phyloP scores from a whole-genome alignment of 169 alveolate genomes.

The Eimeria mitis region DNA sequence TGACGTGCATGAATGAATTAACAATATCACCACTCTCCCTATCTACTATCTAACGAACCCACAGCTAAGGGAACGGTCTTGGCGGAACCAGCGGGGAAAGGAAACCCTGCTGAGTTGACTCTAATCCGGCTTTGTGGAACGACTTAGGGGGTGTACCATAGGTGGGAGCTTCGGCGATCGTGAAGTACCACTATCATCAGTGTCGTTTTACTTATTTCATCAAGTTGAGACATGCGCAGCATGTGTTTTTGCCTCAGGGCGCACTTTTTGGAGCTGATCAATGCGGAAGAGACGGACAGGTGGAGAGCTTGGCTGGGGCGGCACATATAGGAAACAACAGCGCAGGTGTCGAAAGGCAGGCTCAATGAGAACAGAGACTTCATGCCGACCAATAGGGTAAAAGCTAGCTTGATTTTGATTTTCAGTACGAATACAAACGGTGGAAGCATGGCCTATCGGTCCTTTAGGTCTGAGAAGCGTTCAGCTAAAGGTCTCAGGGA shows the following conservation, averaged over 20 bases:
- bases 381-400: slow-evolving; percentile 96
- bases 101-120: slow-evolving; percentile 97
- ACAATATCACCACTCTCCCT: slow-evolving; percentile 97
- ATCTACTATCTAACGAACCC: slow-evolving; percentile 97
- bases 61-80: slow-evolving; percentile 97
- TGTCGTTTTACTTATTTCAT: slow-evolving; percentile 92
- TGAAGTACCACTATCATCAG: slow-evolving; percentile 94
- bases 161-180: slow-evolving; percentile 93
- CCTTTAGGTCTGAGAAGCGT: slow-evolving; percentile 58
- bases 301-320: slow-evolving; percentile 98
- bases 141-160: slow-evolving; percentile 94
- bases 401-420: slow-evolving; percentile 95
- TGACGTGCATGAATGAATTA: slow-evolving; percentile 96
- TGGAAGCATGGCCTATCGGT: slow-evolving; percentile 94
- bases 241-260: slow-evolving; percentile 97
- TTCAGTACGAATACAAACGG: slow-evolving; percentile 95
- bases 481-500: slow-evolving; percentile 48
- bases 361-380: slow-evolving; percentile 97
- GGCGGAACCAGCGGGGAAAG: slow-evolving; percentile 97
- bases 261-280: slow-evolving; percentile 91
- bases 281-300: slow-evolving; percentile 95
- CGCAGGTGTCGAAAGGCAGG: slow-evolving; percentile 85
- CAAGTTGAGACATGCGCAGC: slow-evolving; percentile 92
- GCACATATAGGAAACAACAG: slow-evolving; percentile 93
- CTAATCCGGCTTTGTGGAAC: slow-evolving; percentile 96